Evolutionary conservation across 257 asterid species (phyloP).

Genomic region (Gentiana macrophylla): DNA sequence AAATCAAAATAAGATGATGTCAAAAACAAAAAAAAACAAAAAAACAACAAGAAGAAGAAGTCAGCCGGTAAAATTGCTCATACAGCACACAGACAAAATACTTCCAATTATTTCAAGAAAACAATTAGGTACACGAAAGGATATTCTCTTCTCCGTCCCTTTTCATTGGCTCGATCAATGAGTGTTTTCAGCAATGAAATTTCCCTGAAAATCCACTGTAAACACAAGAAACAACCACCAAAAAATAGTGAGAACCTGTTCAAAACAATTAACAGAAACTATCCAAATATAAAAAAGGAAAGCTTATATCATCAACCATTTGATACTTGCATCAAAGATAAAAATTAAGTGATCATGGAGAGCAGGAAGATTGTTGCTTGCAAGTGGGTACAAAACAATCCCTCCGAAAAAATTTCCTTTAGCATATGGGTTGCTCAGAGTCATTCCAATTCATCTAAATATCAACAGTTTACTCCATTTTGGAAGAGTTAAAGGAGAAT

Average conservation of each 20-base stretch:
- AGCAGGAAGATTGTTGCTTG: too few species aligned
- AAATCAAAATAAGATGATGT: too few species aligned
- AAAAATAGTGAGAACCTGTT: constrained; percentile 4
- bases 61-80: too few species aligned
- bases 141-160: constrained; percentile 92
- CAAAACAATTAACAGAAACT: background rate
- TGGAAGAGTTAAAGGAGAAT: too few species aligned
- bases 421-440: too few species aligned
- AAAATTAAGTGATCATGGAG: background rate
- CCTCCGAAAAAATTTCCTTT: too few species aligned
- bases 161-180: constrained; percentile 81
- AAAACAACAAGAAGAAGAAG: too few species aligned
- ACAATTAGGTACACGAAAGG: constrained; percentile 41
- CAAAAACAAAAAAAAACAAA: too few species aligned
- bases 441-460: too few species aligned
- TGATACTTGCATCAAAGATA: background rate
- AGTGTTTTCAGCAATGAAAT: constrained; percentile 36
- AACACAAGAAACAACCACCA: constrained; percentile 17
- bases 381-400: too few species aligned
- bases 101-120: background rate
- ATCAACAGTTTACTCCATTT: too few species aligned
- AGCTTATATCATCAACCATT: background rate
- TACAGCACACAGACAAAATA: too few species aligned
- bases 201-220: constrained; percentile 73
- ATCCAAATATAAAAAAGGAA: background rate